Evolutionary conservation across 2,329 filamentous ascomycete genomes (phyloP).

Genomic region (Colletotrichum caudatum): DNA sequence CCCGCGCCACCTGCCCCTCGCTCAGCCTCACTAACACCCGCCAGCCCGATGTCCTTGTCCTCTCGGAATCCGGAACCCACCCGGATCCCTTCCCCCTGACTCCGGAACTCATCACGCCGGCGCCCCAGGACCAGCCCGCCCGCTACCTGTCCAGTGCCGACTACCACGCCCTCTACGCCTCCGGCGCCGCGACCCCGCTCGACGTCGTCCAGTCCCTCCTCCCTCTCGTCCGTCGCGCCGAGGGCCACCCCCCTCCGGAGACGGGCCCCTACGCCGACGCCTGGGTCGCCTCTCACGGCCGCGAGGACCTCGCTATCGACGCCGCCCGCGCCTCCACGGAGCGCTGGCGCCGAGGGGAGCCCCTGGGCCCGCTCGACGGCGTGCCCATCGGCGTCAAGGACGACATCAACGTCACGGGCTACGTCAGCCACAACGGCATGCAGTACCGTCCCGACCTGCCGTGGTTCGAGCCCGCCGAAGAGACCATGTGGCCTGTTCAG

Average conservation of each 20-base stretch:
- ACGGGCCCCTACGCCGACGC: conserved; percentile 70
- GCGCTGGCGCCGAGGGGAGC: conserved; percentile 75
- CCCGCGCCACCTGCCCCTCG: no score
- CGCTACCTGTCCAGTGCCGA: conserved; percentile 79
- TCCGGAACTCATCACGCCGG: conserved; percentile 55
- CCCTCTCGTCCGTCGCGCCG: conserved; percentile 74
- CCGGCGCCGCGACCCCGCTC: conserved; percentile 76
- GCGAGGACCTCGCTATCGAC: conserved; percentile 68
- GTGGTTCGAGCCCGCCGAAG: conserved; percentile 62
- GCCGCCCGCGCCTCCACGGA: conserved; percentile 80
- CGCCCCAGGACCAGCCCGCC: conserved; percentile 55
- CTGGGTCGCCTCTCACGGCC: conserved; percentile 75
- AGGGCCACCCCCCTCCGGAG: conserved; percentile 37
- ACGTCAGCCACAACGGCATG: conserved; percentile 75
- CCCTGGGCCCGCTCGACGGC: conserved; percentile 80
- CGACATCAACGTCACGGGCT: conserved; percentile 78
- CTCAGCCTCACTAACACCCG: conserved; percentile 22
- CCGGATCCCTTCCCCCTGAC: conserved; percentile 41
- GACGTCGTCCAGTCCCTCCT: conserved; percentile 79
- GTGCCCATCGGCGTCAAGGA: conserved; percentile 89
- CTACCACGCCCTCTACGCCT: conserved; percentile 80
- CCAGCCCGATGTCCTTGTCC: conserved; percentile 69
- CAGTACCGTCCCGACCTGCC: conserved; percentile 66
- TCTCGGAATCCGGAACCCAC: conserved; percentile 52
- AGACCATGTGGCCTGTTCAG: conserved; percentile 77